Evolutionary conservation across 306 rosid species (phyloP), one percentile per base, ranked within the genome.

Genomic region (Casuarina equisetifolia): DNA sequence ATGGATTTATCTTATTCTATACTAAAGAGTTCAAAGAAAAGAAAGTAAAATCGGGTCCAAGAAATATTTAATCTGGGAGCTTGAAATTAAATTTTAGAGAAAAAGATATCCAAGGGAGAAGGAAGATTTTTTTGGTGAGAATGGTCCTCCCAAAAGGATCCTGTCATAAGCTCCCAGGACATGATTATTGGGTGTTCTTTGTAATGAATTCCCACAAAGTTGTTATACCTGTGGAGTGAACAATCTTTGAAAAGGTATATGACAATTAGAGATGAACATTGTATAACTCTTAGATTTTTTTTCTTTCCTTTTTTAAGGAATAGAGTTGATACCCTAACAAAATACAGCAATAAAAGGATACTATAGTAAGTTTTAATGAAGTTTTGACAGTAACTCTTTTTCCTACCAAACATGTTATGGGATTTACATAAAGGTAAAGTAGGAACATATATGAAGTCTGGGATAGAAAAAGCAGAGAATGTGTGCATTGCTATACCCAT

Each of bases 101-200:
- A 46, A 15, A 44, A 55, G 55, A 40, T 20, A 4, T 25, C 32
- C 2, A 0, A 53, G 76, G 39, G 50, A 46, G 39, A 39, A 40
- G 10, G 2, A 42, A 76, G 58, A 17, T 3, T n/a, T 17, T 42
- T 36, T 74, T 46, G 54, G 88, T 97, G 93, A 90, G 97, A 79
- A 94, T 88, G 36, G 94, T 94, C 71, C 94, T 85, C 52, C 98
- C 98, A 6, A 93, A 90, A 79, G 92, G 90, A 86, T 94, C 98
- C 69, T 97, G 90, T 94, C 74, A 94, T 92, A 17, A 94, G 97
- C 88, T 94, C 98, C 98, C 98, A 94, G 0, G 98, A 93, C 98
- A 94, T 92, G 81, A 94, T 90, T 78, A 97, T 89, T 13, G 97
- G 86, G 62, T 94, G 97, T 80, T 92, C 91, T 80, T 84, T 94